Base-by-base conservation (phyloP, 345 rosid genomes). In the Eucalyptus curtisii region DNA sequence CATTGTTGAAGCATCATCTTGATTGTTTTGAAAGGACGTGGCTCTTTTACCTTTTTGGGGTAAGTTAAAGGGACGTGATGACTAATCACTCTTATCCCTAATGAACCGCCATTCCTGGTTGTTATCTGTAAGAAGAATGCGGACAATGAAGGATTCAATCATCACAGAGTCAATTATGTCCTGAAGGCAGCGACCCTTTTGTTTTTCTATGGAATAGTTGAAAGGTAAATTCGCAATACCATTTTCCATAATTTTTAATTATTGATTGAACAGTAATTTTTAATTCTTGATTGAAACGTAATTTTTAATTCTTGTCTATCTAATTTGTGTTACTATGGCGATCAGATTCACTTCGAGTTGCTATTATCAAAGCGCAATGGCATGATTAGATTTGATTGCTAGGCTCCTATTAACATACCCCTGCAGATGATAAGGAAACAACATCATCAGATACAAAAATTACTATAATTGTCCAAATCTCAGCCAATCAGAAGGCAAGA, bases 261-360 rank as follows among this genome's bases (percentile, higher is more conserved):
- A 5, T 49, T 19, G 17, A 19, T 31, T 86, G 81, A 68, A 68
- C 17, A 2, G 4, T 17, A 16, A 14, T 31, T 66, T 66, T 31
- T 33, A 5, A 25, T 12, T 59, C 3, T 37, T 10, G 2, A 19
- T 31, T 86, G 81, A 68, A 68, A 33, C 3, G 4, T 17, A 16
- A 14, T 31, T 66, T 66, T 31, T 33, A 5, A 25, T 12, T 59
- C 3, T 37, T 10, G 2, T 71, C 20, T 7, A 37, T 71, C 4
- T 71, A 71, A 6, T 71, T 71, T 1, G 9, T 37, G 45, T 37
- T 10, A 5, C 0, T 33, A 17, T 3, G 25, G 4, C 12, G 0
- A 37, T 37, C 0, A 2, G 8, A 20, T 76, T 76, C 3, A 20
- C 14, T 24, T 71, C 2, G 5, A 40, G 3, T 33, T 71, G 45